Base-by-base conservation (phyloP, 2,329 filamentous ascomycete species). In the Penicillium oxalicum region DNA sequence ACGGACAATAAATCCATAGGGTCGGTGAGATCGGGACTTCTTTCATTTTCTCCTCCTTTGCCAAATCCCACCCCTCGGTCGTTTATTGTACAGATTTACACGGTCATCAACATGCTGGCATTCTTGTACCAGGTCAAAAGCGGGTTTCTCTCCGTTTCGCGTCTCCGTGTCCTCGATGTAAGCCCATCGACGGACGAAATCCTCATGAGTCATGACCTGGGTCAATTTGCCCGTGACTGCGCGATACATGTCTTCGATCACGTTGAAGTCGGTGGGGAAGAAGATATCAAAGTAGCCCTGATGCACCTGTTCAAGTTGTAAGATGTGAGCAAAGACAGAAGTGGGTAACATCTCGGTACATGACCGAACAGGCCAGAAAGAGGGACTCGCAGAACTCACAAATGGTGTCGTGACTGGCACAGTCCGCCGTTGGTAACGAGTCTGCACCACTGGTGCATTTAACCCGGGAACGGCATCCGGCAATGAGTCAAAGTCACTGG, bases 271-370 rank as follows among this genome's bases (percentile, higher is more conserved):
- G 9, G 93, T 98, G 0, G 93, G 93, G 73, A 98, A 98, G 65
- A 98, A 84, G 61, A 98, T 96, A 67, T 98, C 94, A 66, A 98
- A 98, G 71, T 95, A 97, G 40, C 93, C 94, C 74, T 98, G 94
- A 68, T 97, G 91, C 41, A 96, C 88, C 88, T 94, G 55, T 9
- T 9, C 27, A 24, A 25, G 5, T 4, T 41, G 29, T 18, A 48
- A 54, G 39, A 59, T 48, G 26, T 33, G n/a, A 24, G 12, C 33
- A 32, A 32, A 32, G 29, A 32, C 3, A 32, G 11, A 32, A 8
- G 8, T 8, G 29, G 18, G 18, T 18, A 2, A 18, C 18, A 18
- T 32, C 29, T 11, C 29, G 29, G 11, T 2, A 11, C 29, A 7
- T 3, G 4, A 32, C n/a, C 34, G n/a, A 37, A 2, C 3, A 6